Percentiles rank a stretch among this genome's conserved stretches.
Evolutionary conservation across 345 rosid genomes (phyloP).

Genomic region (Hibiscus trionum): DNA sequence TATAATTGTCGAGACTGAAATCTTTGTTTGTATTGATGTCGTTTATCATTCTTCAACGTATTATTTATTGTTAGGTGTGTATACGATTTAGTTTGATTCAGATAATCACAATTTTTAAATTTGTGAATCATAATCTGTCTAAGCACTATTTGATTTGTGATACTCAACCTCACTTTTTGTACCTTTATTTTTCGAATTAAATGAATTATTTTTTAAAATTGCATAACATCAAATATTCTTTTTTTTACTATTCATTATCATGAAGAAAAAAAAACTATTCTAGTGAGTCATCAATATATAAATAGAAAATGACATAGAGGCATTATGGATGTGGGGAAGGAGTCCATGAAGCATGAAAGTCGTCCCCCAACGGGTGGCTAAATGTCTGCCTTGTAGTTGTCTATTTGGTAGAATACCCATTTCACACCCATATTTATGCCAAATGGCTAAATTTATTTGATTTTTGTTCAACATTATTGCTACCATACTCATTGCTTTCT

Average conservation of each 20-base stretch:
- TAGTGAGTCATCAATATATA: neutral
- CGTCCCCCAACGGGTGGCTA: neutral
- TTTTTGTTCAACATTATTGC: neutral
- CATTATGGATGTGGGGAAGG: neutral
- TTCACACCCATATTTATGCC: neutral
- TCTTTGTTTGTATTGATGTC: too few species aligned
- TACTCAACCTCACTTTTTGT: too few species aligned
- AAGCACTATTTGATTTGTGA: too few species aligned
- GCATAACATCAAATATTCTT: too few species aligned
- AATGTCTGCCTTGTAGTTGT: neutral
- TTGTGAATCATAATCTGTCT: too few species aligned
- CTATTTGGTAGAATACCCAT: constrained; percentile 7
- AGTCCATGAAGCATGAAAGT: neutral
- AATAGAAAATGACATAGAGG: neutral
- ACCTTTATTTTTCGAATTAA: too few species aligned
- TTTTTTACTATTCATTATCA: neutral
- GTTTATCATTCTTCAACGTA: too few species aligned
- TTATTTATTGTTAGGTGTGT: too few species aligned
- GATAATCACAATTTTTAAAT: too few species aligned
- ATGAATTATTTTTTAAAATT: too few species aligned
- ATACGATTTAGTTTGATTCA: too few species aligned
- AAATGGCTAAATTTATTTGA: neutral
- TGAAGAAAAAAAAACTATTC: neutral
- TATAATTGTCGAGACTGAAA: too few species aligned
- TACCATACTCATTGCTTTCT: neutral